A percentile compares a stretch with the other conserved stretches of the same genome.
Evolutionary conservation across 371 early-diverging fungal genomes (phyloP).

Genomic region (Mortierella polycephala): DNA sequence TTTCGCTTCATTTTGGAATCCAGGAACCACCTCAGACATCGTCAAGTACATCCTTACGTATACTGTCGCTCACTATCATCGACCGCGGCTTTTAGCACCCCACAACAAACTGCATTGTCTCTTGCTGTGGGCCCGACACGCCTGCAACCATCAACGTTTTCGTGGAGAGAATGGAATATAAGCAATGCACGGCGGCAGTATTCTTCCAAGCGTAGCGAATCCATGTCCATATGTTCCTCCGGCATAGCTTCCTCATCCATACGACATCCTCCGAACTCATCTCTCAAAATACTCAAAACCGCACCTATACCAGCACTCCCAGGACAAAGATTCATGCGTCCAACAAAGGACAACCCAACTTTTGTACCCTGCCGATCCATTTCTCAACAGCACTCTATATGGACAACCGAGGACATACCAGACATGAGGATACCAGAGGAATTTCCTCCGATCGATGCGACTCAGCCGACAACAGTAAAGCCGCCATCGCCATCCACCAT

Average conservation of each 20-base stretch:
- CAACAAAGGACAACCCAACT: not conserved
- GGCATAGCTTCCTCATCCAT: too few relatives aligned
- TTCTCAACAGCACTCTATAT: conserved; percentile 25
- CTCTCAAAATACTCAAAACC: not conserved
- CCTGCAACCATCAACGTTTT: too few relatives aligned
- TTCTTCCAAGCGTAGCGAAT: too few relatives aligned
- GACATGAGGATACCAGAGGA: conserved; percentile 33
- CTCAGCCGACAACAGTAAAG: not conserved
- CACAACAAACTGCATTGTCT: too few relatives aligned
- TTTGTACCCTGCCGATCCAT: conserved; percentile 31
- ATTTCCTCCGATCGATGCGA: conserved; percentile 21
- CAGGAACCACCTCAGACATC: not conserved
- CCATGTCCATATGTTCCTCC: too few relatives aligned
- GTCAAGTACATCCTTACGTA: not conserved
- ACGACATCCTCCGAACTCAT: too few relatives aligned
- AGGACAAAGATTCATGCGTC: not conserved
- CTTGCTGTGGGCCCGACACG: too few relatives aligned
- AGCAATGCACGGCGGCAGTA: too few relatives aligned
- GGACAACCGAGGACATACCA: conserved; percentile 26
- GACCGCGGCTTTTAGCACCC: not conserved
- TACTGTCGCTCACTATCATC: not conserved
- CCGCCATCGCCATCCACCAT: conserved; percentile 12
- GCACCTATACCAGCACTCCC: not conserved
- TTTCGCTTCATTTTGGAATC: conserved; percentile 33
- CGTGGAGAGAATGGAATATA: too few relatives aligned